A percentile compares a stretch with the other conserved stretches of the same genome.
Evolutionary conservation across 192 early-diverging fungal genomes (phyloP).

Genomic region (Phlyctochytrium planicorne): DNA sequence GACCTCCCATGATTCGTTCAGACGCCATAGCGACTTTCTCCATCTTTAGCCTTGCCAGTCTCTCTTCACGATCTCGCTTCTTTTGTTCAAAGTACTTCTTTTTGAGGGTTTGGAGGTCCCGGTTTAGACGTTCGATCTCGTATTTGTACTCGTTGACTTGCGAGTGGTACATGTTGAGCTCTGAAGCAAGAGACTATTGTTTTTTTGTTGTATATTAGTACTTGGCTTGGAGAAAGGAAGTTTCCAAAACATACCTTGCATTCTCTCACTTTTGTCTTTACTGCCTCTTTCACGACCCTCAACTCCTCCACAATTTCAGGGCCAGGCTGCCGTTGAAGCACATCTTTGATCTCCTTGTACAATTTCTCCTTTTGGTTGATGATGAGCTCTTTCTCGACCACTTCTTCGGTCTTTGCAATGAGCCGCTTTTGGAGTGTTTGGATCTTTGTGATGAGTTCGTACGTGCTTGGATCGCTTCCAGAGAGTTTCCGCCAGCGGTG

Average conservation of each 20-base stretch:
- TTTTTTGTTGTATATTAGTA: conserved; percentile 7
- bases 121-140: conserved; percentile 55
- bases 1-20: too few relatives aligned
- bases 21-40: too few relatives aligned
- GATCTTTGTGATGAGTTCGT: conserved; percentile 61
- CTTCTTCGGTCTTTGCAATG: conserved; percentile 62
- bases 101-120: conserved; percentile 57
- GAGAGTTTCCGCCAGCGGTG: conserved; percentile 62
- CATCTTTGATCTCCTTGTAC: conserved; percentile 58
- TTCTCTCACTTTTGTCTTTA: conserved; percentile 52
- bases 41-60: neutral
- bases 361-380: conserved; percentile 60
- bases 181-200: conserved; percentile 54
- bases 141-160: conserved; percentile 65
- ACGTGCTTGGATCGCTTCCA: conserved; percentile 60
- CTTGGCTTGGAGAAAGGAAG: conserved; percentile 1
- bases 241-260: conserved; percentile 35
- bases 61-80: neutral
- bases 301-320: conserved; percentile 58
- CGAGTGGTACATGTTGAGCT: conserved; percentile 66
- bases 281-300: conserved; percentile 47
- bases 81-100: conserved; percentile 54
- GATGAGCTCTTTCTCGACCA: conserved; percentile 61
- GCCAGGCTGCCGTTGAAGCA: conserved; percentile 56
- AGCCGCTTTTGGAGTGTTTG: conserved; percentile 61